phyloP scores from a whole-genome alignment of 1,284 basidiomycete species.

The Sanguinoderma infundibulare region DNA sequence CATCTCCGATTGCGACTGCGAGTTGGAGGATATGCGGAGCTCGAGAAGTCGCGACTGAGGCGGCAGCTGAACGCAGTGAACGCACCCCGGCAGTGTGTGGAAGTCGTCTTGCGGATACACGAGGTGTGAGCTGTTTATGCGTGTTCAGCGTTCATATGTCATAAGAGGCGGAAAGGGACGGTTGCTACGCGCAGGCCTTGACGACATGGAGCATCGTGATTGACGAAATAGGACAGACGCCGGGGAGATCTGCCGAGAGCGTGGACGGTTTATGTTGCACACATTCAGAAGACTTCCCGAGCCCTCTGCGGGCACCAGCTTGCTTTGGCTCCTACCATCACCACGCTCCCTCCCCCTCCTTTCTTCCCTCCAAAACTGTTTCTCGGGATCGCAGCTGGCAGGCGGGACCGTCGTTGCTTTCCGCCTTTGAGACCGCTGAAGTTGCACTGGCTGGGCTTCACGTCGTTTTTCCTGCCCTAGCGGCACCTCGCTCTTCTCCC shows the following conservation, averaged over 20 bases:
- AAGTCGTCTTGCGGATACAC: too few relatives aligned
- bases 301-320: slow-evolving; percentile 16
- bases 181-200: background rate
- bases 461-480: slow-evolving; percentile 47
- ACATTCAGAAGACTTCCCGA: background rate
- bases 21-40: too few relatives aligned
- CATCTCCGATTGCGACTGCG: too few relatives aligned
- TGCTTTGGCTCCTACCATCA: slow-evolving; percentile 26
- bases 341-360: slow-evolving; percentile 23
- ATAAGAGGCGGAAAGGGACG: background rate
- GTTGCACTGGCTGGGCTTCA: slow-evolving; percentile 34
- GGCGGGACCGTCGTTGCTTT: slow-evolving; percentile 54
- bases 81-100: too few relatives aligned
- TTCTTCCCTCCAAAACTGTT: slow-evolving; percentile 32
- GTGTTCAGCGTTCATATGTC: background rate
- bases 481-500: slow-evolving; percentile 39
- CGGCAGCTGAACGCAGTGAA: background rate
- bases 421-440: slow-evolving; percentile 20
- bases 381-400: slow-evolving; percentile 37
- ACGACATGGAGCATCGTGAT: background rate
- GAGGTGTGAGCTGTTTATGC: background rate
- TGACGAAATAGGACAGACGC: background rate
- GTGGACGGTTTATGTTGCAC: background rate
- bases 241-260: background rate
- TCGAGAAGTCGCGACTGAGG: too few relatives aligned